These are phyloP conservation scores for Cutaneotrichosporon mucoides DNA, from an alignment of 1,284 basidiomycete species.

Conservation along the genomic window DNA sequence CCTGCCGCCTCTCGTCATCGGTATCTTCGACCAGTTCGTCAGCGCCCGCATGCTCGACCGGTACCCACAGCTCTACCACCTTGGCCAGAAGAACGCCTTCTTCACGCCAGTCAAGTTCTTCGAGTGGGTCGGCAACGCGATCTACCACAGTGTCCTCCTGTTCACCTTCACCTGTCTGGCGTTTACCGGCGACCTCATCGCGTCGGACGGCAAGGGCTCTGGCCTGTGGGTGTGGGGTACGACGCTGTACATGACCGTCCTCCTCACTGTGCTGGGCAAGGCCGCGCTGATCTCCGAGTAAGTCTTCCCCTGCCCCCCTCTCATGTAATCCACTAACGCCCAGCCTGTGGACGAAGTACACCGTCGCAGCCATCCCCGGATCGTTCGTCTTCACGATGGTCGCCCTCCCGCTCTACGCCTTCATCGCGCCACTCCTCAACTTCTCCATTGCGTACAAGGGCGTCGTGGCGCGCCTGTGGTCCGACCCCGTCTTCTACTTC, in stretches of 20 bases:
- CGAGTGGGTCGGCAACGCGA: conserved; percentile 90
- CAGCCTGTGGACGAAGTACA: conserved; percentile 99
- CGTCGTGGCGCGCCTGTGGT: conserved; percentile 84
- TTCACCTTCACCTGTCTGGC: conserved; percentile 84
- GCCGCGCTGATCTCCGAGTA: conserved; percentile 96
- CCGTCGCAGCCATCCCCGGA: conserved; percentile 91
- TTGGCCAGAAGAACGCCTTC: conserved; percentile 87
- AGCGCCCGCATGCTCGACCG: conserved; percentile 93
- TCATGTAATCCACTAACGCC: background rate
- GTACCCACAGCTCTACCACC: conserved; percentile 92
- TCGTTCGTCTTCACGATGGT: conserved; percentile 93
- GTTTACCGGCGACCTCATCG: conserved; percentile 87
- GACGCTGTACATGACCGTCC: conserved; percentile 82
- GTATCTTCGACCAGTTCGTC: conserved; percentile 96
- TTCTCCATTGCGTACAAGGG: conserved; percentile 87
- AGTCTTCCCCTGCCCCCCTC: conserved; percentile 43
- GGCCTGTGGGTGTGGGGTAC: conserved; percentile 99
- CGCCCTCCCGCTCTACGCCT: conserved; percentile 85
- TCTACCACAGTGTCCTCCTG: conserved; percentile 84
- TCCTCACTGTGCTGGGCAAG: conserved; percentile 94
- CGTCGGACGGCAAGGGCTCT: conserved; percentile 70
- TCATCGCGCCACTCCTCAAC: conserved; percentile 74
- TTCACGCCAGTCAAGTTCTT: conserved; percentile 90
- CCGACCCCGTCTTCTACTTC: conserved; percentile 83
- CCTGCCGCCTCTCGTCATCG: conserved; percentile 93